Conservation (phyloP, 1,284 basidiomycete genomes). For the Crocinoboletus sp. region DNA sequence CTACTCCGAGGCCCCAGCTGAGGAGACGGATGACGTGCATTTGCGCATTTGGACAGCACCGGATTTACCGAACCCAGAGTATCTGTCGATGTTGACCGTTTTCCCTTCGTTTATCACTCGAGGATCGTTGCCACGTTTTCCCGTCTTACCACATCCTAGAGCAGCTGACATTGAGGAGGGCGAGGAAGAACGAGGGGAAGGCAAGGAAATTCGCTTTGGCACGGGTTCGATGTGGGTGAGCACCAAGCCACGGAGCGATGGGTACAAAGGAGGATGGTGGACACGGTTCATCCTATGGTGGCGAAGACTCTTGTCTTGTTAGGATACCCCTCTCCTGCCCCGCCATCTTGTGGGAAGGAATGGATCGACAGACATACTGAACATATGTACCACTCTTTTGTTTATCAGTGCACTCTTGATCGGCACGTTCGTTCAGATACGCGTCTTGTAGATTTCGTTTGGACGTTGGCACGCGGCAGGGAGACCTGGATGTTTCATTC, state of each 20-base stretch:
- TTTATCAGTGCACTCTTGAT: conserved; percentile 23
- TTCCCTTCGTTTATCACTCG: conserved; percentile 69
- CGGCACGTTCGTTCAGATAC: conserved; percentile 23
- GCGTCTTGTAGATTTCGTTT: conserved; percentile 14
- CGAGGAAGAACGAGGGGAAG: conserved; percentile 46
- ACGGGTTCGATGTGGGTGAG: conserved; percentile 72
- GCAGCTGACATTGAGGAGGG: conserved; percentile 61
- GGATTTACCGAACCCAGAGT: conserved; percentile 64
- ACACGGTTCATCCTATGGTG: conserved; percentile 66
- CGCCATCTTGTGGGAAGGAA: conserved; percentile 5
- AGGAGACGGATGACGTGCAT: conserved; percentile 48
- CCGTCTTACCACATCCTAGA: conserved; percentile 30
- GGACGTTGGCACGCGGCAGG: conserved; percentile 17
- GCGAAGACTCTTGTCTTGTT: conserved; percentile 65
- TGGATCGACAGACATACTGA: conserved; percentile 22
- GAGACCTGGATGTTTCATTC: not conserved
- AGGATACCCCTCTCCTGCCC: conserved; percentile 24
- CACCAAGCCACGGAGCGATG: conserved; percentile 47
- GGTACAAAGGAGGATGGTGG: conserved; percentile 74
- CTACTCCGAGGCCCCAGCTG: conserved; percentile 37
- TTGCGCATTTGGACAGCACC: conserved; percentile 68
- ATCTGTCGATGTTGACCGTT: conserved; percentile 52
- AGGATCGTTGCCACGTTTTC: conserved; percentile 61
- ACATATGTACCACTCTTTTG: conserved; percentile 36
- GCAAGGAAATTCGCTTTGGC: conserved; percentile 56